Conservation (phyloP, 371 early-diverging fungal genomes). For the Zancudomyces culisetae region DNA sequence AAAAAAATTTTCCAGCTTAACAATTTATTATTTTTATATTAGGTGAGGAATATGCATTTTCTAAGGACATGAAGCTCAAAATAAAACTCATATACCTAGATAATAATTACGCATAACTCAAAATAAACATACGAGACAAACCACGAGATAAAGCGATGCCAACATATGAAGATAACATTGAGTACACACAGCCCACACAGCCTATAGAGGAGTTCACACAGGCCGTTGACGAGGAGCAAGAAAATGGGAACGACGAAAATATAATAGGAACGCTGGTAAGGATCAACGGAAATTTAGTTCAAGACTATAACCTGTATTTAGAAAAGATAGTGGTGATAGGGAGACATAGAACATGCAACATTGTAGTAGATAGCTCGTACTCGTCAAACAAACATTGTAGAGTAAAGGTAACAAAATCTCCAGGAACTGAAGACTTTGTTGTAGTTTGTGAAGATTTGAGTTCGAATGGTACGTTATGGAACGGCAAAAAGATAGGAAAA, state of each 20-base stretch:
- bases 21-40: too few relatives aligned
- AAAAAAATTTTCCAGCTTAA: too few relatives aligned
- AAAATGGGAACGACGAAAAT: background rate
- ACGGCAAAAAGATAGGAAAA: constrained; percentile 26
- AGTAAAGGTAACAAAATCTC: constrained; percentile 10
- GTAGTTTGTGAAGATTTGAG: constrained; percentile 22
- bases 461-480: constrained; percentile 28
- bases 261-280: background rate
- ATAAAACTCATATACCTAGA: too few relatives aligned
- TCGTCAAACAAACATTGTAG: constrained; percentile 27
- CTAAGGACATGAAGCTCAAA: too few relatives aligned
- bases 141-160: background rate
- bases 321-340: constrained; percentile 18
- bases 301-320: constrained; percentile 22
- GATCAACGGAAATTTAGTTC: constrained; percentile 3
- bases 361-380: constrained; percentile 17
- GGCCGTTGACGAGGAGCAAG: constrained; percentile 14
- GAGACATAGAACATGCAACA: constrained; percentile 21
- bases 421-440: constrained; percentile 9
- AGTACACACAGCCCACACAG: constrained; percentile 22
- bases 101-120: too few relatives aligned
- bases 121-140: background rate
- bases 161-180: background rate
- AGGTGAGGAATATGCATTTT: too few relatives aligned
- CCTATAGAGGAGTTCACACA: constrained; percentile 24